phyloP scores from a whole-genome alignment of 179 eudicot genomes.

The Sideroxylon spinosum region DNA sequence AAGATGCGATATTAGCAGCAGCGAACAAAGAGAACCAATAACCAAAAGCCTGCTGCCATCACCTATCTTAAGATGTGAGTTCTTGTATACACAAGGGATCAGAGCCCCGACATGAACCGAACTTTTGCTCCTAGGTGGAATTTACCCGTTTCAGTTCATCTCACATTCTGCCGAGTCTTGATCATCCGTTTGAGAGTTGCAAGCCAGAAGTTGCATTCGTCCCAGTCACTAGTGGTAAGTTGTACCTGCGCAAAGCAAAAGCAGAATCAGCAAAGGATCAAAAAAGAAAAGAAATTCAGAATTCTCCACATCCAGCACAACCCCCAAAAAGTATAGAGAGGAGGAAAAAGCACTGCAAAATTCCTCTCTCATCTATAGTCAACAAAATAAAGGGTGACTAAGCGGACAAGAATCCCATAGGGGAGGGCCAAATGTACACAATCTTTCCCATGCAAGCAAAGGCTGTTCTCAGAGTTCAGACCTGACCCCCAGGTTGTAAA shows the following conservation, averaged over 20 bases:
- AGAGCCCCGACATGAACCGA: not conserved
- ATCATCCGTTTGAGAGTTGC: conserved; percentile 88
- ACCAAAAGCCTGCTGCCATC: conserved; percentile 14
- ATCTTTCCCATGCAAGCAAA: too few relatives aligned
- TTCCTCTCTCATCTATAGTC: not conserved
- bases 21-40: conserved; percentile 2
- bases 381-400: too few relatives aligned
- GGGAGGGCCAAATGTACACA: too few relatives aligned
- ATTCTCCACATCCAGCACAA: not conserved
- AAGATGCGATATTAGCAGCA: not conserved
- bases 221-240: conserved; percentile 92
- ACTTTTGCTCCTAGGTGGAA: not conserved
- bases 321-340: too few relatives aligned
- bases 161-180: conserved; percentile 64
- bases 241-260: conserved; percentile 43
- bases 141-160: conserved; percentile 25
- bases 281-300: not conserved
- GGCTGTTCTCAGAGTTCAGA: too few relatives aligned
- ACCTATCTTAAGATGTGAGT: conserved; percentile 16
- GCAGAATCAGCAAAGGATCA: not conserved
- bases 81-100: conserved; percentile 20
- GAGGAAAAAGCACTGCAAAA: not conserved
- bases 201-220: conserved; percentile 87
- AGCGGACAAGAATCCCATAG: too few relatives aligned
- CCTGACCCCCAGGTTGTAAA: too few relatives aligned